A percentile compares a stretch with the other conserved stretches of the same genome.
Evolutionary conservation across 1,284 basidiomycete genomes (phyloP).

Genomic region (Cryptococcus floricola): DNA sequence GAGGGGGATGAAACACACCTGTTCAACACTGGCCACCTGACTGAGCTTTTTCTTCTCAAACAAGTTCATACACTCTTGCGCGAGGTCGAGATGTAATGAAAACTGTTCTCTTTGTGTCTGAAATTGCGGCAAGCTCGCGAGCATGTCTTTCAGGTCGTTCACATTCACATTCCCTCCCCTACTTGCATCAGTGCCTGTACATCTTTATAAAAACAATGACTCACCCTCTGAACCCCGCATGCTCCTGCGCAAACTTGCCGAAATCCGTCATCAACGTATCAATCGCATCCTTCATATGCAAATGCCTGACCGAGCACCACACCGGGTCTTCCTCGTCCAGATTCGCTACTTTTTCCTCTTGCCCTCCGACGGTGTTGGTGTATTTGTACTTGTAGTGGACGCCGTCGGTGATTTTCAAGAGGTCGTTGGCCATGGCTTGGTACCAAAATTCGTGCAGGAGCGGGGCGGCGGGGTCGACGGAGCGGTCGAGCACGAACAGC

Average conservation of each 20-base stretch:
- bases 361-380: constrained; percentile 68
- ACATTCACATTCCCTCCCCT: constrained; percentile 71
- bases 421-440: constrained; percentile 96
- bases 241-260: constrained; percentile 86
- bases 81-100: constrained; percentile 94
- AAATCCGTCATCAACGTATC: constrained; percentile 94
- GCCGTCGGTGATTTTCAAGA: constrained; percentile 83
- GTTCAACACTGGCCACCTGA: constrained; percentile 85
- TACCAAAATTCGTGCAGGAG: constrained; percentile 98
- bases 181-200: constrained; percentile 9
- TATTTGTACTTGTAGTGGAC: constrained; percentile 84
- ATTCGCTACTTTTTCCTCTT: constrained; percentile 79
- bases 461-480: constrained; percentile 88
- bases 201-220: not conserved
- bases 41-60: constrained; percentile 87
- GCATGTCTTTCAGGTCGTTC: constrained; percentile 99
- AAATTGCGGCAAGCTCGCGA: constrained; percentile 90
- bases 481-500: constrained; percentile 87
- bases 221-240: constrained; percentile 75
- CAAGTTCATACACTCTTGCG: constrained; percentile 90
- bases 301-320: constrained; percentile 88
- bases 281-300: constrained; percentile 98
- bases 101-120: constrained; percentile 94
- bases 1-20: constrained; percentile 55
- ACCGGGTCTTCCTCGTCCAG: constrained; percentile 82